Percentiles rank a stretch among this genome's conserved stretches.
Conservation (phyloP, 306 rosid species). For the Senna tora region DNA sequence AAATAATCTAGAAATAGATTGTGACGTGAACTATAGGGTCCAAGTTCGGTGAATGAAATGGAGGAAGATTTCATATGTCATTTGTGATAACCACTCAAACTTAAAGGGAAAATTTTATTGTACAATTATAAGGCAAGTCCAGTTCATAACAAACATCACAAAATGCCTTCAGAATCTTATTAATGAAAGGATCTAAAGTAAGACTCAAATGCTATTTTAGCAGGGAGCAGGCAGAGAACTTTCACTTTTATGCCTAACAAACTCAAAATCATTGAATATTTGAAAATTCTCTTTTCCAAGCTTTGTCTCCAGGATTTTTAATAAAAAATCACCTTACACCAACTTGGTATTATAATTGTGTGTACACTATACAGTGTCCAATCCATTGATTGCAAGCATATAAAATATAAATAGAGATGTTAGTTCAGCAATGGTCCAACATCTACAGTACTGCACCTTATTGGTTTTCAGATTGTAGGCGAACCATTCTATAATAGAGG, state of each 20-base stretch:
- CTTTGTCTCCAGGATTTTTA: neutral
- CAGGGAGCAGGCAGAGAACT: neutral
- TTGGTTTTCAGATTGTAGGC: neutral
- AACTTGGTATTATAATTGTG: constrained; percentile 8
- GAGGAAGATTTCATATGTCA: too few relatives aligned
- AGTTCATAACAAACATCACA: neutral
- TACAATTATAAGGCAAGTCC: constrained; percentile 14
- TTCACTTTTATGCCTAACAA: neutral
- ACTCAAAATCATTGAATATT: neutral
- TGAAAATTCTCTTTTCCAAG: neutral
- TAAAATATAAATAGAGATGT: neutral
- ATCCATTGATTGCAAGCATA: neutral
- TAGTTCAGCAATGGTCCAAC: constrained; percentile 1
- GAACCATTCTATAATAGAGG: neutral
- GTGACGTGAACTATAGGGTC: too few relatives aligned
- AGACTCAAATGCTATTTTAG: neutral
- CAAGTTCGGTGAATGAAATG: too few relatives aligned
- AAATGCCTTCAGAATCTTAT: neutral
- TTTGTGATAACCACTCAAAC: too few relatives aligned
- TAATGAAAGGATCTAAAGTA: neutral
- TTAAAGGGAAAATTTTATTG: too few relatives aligned
- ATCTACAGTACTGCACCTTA: neutral
- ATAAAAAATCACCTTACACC: neutral
- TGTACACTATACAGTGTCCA: too few relatives aligned
- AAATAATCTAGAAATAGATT: too few relatives aligned